Percentiles rank a stretch among this genome's conserved stretches.
Evolutionary conservation across 495 filamentous ascomycete species (phyloP).

Genomic region (Trichoderma asperelloides): DNA sequence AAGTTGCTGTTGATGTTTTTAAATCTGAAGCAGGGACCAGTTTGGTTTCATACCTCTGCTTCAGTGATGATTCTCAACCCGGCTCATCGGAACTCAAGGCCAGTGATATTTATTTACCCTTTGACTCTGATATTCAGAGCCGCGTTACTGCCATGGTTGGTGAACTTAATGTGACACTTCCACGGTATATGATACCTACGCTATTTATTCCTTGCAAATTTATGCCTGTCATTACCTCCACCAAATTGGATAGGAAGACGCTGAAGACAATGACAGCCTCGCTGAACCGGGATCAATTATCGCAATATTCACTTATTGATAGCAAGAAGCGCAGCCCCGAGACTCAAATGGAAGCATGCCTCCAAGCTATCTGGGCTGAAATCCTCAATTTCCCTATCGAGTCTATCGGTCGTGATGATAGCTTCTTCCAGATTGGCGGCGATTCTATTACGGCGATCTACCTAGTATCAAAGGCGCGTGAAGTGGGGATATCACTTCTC

Average conservation of each 20-base stretch:
- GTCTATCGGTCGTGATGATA: slow-evolving; percentile 35
- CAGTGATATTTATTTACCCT: not conserved
- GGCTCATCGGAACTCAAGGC: slow-evolving; percentile 3
- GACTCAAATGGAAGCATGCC: slow-evolving; percentile 6
- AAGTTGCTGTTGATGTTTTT: slow-evolving; percentile 13
- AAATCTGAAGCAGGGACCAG: slow-evolving; percentile 16
- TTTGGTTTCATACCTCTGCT: slow-evolving; percentile 23
- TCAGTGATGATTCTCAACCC: not conserved
- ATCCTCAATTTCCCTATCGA: slow-evolving; percentile 27
- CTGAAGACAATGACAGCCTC: not conserved
- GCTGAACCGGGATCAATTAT: not conserved
- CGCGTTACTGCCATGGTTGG: slow-evolving; percentile 74
- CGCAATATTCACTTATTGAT: slow-evolving; percentile 24
- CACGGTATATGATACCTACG: slow-evolving; percentile 53
- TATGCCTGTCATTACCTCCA: slow-evolving; percentile 7
- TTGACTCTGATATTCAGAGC: not conserved
- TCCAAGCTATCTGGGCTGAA: slow-evolving; percentile 23
- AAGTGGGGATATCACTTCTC: slow-evolving; percentile 31
- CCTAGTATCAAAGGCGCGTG: slow-evolving; percentile 27
- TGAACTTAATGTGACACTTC: slow-evolving; percentile 82
- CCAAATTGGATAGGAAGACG: slow-evolving; percentile 3
- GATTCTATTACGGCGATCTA: slow-evolving; percentile 32
- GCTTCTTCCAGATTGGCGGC: slow-evolving; percentile 35
- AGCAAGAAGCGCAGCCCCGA: slow-evolving; percentile 5
- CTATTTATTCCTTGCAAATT: slow-evolving; percentile 27